Percentiles rank a stretch among this genome's conserved stretches.
Conservation (phyloP, 352 stramenopile species). For the Blastocystis sp. region DNA sequence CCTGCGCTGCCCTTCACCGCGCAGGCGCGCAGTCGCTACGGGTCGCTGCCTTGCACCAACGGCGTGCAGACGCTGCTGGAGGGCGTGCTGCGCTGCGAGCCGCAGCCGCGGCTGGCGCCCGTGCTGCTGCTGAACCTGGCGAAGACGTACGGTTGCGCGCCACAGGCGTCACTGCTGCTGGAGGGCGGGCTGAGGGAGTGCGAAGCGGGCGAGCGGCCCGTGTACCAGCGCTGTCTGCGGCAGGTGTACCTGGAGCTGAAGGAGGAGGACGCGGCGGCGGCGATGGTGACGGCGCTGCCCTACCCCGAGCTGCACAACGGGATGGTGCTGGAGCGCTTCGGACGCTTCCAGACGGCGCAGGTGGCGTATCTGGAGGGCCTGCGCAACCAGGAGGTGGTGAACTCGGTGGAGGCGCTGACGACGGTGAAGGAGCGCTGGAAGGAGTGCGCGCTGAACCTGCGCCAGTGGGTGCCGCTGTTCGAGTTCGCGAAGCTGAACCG, state of each 20-base stretch:
- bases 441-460: conserved; percentile 40
- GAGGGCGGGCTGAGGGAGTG: neutral
- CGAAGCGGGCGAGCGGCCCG: neutral
- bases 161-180: conserved; percentile 38
- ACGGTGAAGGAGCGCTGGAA: conserved; percentile 58
- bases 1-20: neutral
- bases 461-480: neutral
- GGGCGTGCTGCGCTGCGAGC: conserved; percentile 25
- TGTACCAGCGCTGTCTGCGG: neutral
- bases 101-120: conserved; percentile 21
- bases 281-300: conserved; percentile 10
- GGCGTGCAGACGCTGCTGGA: conserved; percentile 39
- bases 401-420: conserved; percentile 3
- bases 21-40: conserved; percentile 25
- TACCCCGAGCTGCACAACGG: conserved; percentile 38
- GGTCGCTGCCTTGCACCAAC: conserved; percentile 2
- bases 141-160: conserved; percentile 8
- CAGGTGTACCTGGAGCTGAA: conserved; percentile 10
- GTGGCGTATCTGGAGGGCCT: conserved; percentile 44
- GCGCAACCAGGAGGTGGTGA: conserved; percentile 31
- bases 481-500: neutral
- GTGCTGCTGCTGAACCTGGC: conserved; percentile 20
- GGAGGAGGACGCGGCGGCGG: conserved; percentile 17
- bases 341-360: conserved; percentile 2
- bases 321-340: conserved; percentile 53